Evolutionary conservation across 208 protist genomes (phyloP), one percentile per base, ranked within the genome.

Genomic region (Trypanosoma congolense): DNA sequence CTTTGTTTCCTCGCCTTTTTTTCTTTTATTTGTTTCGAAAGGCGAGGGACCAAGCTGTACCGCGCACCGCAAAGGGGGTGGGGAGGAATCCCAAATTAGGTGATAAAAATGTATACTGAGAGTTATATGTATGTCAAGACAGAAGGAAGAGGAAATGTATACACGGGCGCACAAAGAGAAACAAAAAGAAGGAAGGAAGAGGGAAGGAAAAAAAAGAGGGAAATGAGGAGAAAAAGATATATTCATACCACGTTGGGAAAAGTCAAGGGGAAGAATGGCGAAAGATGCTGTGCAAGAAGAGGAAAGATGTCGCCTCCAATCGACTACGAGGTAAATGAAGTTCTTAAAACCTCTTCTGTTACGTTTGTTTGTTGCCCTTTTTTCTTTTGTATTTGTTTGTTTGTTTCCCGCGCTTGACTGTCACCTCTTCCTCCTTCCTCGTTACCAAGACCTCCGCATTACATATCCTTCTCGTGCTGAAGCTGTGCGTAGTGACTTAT

Each of bases 311-410:
- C 9, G 12, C 33, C 9, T 38, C 12, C 12, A 38, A n/a, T n/a
- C n/a, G n/a, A n/a, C n/a, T n/a, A n/a, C n/a, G n/a, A n/a, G n/a
- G n/a, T n/a, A n/a, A n/a, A n/a, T n/a, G n/a, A n/a, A n/a, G n/a
- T n/a, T n/a, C 12, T 6, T 38, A 6, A 38, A 16, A 12, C 40
- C 4, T 36, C 36, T 58, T 31, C 58, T 47, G 21, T 47, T 43
- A 35, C 62, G 59, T 71, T 65, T 57, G 62, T 26, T 71, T 18
- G 61, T 60, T 61, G 16, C 21, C 41, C 49, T 21, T 31, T 38
- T 56, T 29, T 48, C 21, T 33, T 48, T 35, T 31, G 16, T 48
- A 26, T 33, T 65, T 55, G 35, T 10, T 59, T 54, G 12, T 30
- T 55, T 67, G 33, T 55, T 60, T 45, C 29, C 31, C 21, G 22